Base-by-base conservation (phyloP, 352 stramenopile species). In the Globisporangium paddicum region DNA sequence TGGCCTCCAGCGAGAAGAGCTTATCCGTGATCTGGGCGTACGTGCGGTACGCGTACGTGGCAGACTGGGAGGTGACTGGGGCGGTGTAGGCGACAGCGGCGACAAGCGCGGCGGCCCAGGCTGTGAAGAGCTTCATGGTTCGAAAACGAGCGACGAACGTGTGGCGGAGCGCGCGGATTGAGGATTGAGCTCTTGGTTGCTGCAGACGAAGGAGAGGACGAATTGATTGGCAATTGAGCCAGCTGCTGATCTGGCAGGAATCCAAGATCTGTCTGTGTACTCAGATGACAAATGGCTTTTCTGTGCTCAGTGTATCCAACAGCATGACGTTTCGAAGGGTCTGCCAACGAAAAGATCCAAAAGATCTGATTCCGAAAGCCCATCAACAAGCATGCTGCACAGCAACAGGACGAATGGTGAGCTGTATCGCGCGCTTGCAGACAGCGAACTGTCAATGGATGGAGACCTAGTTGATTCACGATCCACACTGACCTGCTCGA, bases 21-120 rank as follows among this genome's bases (percentile, higher is more conserved):
- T 58, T 62, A 30, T 85, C 64, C n/a, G 90, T 77, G 47, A 91
- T 91, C 56, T 89, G 63, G n/a, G 68, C 66, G 61, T 95, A 95
- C 30, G 75, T 81, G 23, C 71, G 76, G 54, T 90, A 88, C 30
- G 64, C 64, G 67, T 76, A 84, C 25, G 57, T 56, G 16, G 44
- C 50, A n/a, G n/a, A n/a, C 13, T 57, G 55, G 0, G 41, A 51
- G 4, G 38, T 37, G 32, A 40, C 26, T 9, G 45, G 9, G 9
- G 28, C 45, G 9, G 18, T 52, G 26, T 28, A 41, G 1, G 21
- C 51, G 5, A 45, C 30, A 14, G 18, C 34, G 13, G 49, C 40
- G 38, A 52, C 49, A 50, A 59, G 5, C 21, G 37, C 18, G 25
- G 41, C 30, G 10, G 58, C 19, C 11, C 47, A 41, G 41, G 53